Evolutionary conservation across 345 rosid genomes (phyloP), one percentile per base, ranked within the genome.

Genomic region (Eucalyptus sp.): DNA sequence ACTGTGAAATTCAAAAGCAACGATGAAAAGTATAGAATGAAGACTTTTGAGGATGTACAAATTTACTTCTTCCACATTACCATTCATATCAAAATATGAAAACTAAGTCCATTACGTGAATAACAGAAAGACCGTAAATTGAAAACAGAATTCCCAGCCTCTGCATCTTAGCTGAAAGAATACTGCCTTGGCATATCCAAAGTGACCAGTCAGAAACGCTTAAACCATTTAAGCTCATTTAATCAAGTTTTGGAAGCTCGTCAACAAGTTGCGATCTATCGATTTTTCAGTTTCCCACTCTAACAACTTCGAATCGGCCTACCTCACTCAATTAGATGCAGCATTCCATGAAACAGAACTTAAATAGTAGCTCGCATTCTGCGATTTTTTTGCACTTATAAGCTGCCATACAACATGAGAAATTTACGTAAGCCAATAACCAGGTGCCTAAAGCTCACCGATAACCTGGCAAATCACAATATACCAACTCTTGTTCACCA

Each of bases 401-500:
- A 60, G 66, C 66, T 6, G 31, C 66, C 66, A 27, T 7, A 58
- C 66, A 27, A 7, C 66, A 27, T 60, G 66, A 27, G n/a, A 60
- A 60, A 60, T 60, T 60, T 60, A 60, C 0, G 6, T 37, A 48
- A 58, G 54, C 29, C 22, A 16, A 31, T 11, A 33, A 44, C 24
- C 43, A 48, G 85, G 76, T 60, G 31, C 66, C 29, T 60, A 60
- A 31, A 37, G 88, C 95, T 91, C 93, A 96, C 98, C 95, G 98
- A 90, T 96, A 96, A 92, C 97, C 99, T 91, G 99, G 98, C 94
- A 97, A 94, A 94, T 99, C 92, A 96, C 99, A 54, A 97, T 90
- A 90, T 95, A 96, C 99, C 98, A 97, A 91, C 96, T 96, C 92
- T 93, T 96, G 90, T 96, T 97, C 94, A 97, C 98, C 93, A 96